A percentile compares a stretch with the other conserved stretches of the same genome.
These are phyloP conservation scores for Xanthoconium stramineum DNA, from an alignment of 768 basidiomycete species.

Conservation along the genomic window DNA sequence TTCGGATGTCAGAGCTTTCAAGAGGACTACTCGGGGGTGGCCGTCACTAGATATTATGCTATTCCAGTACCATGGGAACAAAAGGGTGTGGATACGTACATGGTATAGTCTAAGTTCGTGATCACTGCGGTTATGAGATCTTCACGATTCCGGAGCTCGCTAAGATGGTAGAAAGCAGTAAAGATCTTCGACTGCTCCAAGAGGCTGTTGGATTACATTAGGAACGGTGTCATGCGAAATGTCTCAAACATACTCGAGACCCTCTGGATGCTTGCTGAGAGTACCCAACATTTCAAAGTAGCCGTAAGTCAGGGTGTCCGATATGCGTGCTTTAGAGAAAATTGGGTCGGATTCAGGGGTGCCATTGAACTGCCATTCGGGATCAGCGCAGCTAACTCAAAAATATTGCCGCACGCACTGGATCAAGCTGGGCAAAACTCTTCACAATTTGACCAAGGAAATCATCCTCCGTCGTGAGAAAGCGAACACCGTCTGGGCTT, in stretches of 20 bases:
- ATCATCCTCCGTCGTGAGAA: conserved; percentile 78
- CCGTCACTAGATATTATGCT: conserved; percentile 67
- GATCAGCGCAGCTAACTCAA: neutral
- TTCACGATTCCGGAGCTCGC: conserved; percentile 86
- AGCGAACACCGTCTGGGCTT: conserved; percentile 79
- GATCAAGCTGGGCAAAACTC: conserved; percentile 90
- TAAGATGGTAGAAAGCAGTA: conserved; percentile 93
- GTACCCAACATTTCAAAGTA: conserved; percentile 96
- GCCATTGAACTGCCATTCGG: conserved; percentile 57
- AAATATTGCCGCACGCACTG: conserved; percentile 47
- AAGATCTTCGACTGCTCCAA: conserved; percentile 91
- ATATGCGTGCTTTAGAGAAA: conserved; percentile 80
- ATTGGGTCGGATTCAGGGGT: conserved; percentile 72
- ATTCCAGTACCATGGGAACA: conserved; percentile 1
- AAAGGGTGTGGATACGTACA: conserved; percentile 45
- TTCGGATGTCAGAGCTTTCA: conserved; percentile 91
- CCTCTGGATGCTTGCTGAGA: conserved; percentile 84
- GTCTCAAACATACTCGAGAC: conserved; percentile 67
- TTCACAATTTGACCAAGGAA: conserved; percentile 80
- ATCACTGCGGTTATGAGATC: conserved; percentile 91
- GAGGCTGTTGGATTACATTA: conserved; percentile 46
- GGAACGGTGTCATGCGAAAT: neutral
- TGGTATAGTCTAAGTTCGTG: conserved; percentile 86
- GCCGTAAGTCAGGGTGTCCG: conserved; percentile 81
- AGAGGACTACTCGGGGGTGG: conserved; percentile 88